phyloP scores from a whole-genome alignment of 495 filamentous ascomycete genomes.

The Melanomma pulvis-pyrius region DNA sequence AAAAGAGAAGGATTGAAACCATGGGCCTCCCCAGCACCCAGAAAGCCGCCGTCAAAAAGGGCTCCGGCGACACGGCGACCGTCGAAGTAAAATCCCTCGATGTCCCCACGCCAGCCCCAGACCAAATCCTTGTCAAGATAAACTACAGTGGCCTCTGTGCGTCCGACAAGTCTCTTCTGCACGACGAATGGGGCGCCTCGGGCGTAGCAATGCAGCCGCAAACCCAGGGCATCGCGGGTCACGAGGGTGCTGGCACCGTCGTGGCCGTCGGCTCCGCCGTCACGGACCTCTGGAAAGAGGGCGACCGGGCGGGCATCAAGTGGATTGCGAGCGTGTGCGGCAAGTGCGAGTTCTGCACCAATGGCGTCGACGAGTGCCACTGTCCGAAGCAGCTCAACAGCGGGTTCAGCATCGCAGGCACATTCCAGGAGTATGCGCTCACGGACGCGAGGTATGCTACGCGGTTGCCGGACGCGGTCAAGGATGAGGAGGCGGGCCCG shows the following conservation, averaged over 20 bases:
- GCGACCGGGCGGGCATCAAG: slow-evolving; percentile 41
- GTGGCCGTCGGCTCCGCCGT: slow-evolving; percentile 36
- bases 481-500: slow-evolving; percentile 42
- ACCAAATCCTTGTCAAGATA: slow-evolving; percentile 25
- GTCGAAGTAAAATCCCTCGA: slow-evolving; percentile 12
- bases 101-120: slow-evolving; percentile 9
- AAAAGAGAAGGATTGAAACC: slow-evolving; percentile 2
- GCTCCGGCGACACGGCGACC: background rate
- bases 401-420: slow-evolving; percentile 38
- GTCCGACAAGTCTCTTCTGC: slow-evolving; percentile 33
- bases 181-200: slow-evolving; percentile 38
- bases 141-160: slow-evolving; percentile 35
- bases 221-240: slow-evolving; percentile 41
- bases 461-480: slow-evolving; percentile 39
- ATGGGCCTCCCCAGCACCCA: slow-evolving; percentile 15
- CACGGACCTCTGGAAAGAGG: slow-evolving; percentile 36
- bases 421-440: slow-evolving; percentile 41
- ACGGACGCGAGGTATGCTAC: slow-evolving; percentile 39
- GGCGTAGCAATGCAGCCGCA: slow-evolving; percentile 28
- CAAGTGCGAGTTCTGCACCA: slow-evolving; percentile 42
- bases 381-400: slow-evolving; percentile 41
- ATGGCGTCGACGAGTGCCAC: slow-evolving; percentile 39
- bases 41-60: slow-evolving; percentile 16
- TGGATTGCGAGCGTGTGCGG: slow-evolving; percentile 39
- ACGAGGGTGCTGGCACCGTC: slow-evolving; percentile 43